Evolutionary conservation across 257 asterid species (phyloP).

Genomic region (Petunia axillaris): DNA sequence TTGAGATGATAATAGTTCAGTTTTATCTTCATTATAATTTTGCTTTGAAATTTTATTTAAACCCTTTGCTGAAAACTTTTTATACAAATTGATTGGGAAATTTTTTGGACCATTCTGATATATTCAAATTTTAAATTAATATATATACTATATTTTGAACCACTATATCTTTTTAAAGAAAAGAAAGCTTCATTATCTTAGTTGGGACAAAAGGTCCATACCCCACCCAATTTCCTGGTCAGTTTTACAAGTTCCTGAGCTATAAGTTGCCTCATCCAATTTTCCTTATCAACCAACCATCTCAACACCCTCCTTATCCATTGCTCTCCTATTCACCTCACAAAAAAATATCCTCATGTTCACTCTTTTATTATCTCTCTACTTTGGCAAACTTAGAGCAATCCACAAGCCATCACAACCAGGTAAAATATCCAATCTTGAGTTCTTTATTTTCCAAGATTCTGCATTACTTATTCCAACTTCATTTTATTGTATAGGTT

Average conservation of each 20-base stretch:
- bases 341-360: slow-evolving; percentile 33
- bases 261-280: slow-evolving; percentile 41
- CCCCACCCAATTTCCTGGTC: slow-evolving; percentile 37
- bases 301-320: slow-evolving; percentile 65
- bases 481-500: slow-evolving; percentile 37
- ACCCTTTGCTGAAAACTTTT: background rate
- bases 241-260: slow-evolving; percentile 29
- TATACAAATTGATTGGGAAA: too few relatives aligned
- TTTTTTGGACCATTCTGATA: background rate
- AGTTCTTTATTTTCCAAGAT: background rate
- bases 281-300: slow-evolving; percentile 62
- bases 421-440: slow-evolving; percentile 32
- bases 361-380: slow-evolving; percentile 47
- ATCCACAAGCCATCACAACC: slow-evolving; percentile 32
- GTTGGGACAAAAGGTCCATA: background rate
- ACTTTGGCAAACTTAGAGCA: slow-evolving; percentile 33
- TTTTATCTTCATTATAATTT: background rate
- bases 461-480: background rate
- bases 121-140: background rate
- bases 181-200: background rate
- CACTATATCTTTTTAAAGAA: background rate
- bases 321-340: slow-evolving; percentile 45
- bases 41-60: background rate
- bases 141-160: background rate
- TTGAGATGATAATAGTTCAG: background rate